Evolutionary conservation across 768 basidiomycete species (phyloP).

Genomic region (Lactarius deliciosus): DNA sequence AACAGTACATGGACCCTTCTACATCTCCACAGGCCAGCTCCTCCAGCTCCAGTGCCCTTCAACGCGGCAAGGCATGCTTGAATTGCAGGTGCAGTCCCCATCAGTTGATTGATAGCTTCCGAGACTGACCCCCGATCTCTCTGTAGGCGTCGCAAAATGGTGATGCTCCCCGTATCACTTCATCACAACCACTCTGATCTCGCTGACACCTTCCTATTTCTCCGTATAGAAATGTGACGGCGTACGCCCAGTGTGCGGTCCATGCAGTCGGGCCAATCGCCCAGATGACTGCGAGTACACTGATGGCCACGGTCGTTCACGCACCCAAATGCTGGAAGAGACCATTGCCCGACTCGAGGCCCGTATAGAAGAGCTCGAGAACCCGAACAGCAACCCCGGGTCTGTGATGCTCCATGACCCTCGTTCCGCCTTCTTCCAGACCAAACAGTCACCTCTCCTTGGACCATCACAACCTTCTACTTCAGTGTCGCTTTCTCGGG

Average conservation of each 20-base stretch:
- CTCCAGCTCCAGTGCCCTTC: constrained; percentile 27
- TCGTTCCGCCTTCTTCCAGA: constrained; percentile 16
- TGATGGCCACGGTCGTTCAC: constrained; percentile 57
- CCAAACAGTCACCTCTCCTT: constrained; percentile 13
- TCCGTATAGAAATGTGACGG: constrained; percentile 65
- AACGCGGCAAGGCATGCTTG: constrained; percentile 30
- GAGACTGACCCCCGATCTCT: not conserved
- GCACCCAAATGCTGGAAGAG: constrained; percentile 60
- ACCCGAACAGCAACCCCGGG: constrained; percentile 16
- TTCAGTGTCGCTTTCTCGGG: not conserved
- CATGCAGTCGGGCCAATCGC: constrained; percentile 55
- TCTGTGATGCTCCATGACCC: constrained; percentile 30
- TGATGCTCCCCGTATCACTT: not conserved
- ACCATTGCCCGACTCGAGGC: constrained; percentile 54
- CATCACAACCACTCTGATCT: not conserved
- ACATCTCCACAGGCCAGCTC: constrained; percentile 13
- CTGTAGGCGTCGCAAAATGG: constrained; percentile 29
- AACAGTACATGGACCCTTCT: constrained; percentile 19
- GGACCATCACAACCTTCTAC: not conserved
- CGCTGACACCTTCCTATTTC: constrained; percentile 1
- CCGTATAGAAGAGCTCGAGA: constrained; percentile 40
- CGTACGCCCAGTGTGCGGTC: constrained; percentile 59
- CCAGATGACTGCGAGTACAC: constrained; percentile 70
- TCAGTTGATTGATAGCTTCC: not conserved
- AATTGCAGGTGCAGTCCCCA: constrained; percentile 27